A percentile compares a stretch with the other conserved stretches of the same genome.
These are phyloP conservation scores for Alternaria hordeiaustralica DNA, from an alignment of 2,329 filamentous ascomycete species.

Conservation along the genomic window DNA sequence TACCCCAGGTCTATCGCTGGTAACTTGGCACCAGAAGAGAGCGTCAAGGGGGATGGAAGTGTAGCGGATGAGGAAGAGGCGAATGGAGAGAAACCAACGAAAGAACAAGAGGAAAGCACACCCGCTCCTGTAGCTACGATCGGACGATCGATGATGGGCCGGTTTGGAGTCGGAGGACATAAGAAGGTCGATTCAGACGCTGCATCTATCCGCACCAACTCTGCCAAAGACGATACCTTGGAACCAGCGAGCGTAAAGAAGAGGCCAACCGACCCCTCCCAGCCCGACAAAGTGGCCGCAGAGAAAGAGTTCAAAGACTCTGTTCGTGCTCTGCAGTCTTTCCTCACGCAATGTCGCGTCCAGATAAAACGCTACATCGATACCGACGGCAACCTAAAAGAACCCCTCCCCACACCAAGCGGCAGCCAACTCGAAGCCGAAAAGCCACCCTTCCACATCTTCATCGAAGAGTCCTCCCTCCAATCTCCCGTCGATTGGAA, in stretches of 20 bases:
- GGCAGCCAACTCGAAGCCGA: conserved; percentile 46
- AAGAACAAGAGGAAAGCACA: conserved; percentile 34
- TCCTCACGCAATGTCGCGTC: conserved; percentile 82
- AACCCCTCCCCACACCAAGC: conserved; percentile 59
- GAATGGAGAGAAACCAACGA: conserved; percentile 26
- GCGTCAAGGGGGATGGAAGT: conserved; percentile 55
- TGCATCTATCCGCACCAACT: conserved; percentile 64
- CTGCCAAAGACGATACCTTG: conserved; percentile 60
- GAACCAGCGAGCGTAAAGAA: conserved; percentile 63
- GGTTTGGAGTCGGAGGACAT: conserved; percentile 52
- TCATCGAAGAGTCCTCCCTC: conserved; percentile 44
- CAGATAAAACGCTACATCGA: conserved; percentile 67
- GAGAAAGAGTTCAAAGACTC: conserved; percentile 85
- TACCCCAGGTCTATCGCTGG: conserved; percentile 87
- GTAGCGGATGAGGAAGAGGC: conserved; percentile 41
- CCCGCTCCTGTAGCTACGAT: conserved; percentile 36
- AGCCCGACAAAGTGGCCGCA: conserved; percentile 62
- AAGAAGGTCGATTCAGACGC: conserved; percentile 58
- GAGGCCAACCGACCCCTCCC: conserved; percentile 52
- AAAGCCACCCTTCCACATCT: conserved; percentile 53
- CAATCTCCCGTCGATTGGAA: conserved; percentile 64
- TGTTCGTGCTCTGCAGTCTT: conserved; percentile 82
- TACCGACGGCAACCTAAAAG: conserved; percentile 64
- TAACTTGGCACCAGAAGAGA: conserved; percentile 70
- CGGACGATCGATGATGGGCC: conserved; percentile 55